phyloP scores from a whole-genome alignment of 306 rosid genomes.

The Corylus heterophylla region DNA sequence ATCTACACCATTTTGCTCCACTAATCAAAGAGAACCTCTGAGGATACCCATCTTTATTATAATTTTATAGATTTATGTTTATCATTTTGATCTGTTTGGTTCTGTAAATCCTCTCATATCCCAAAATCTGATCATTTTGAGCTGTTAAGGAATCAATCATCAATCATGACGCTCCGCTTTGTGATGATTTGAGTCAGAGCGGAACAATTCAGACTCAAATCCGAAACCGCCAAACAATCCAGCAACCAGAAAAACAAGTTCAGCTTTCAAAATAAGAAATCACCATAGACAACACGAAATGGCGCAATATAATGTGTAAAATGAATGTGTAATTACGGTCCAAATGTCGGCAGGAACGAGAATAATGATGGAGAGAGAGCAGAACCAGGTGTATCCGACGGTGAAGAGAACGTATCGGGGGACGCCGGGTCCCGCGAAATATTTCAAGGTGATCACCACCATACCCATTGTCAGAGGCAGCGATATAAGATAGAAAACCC shows the following conservation, averaged over 20 bases:
- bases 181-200: not conserved
- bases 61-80: too few relatives aligned
- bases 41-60: too few relatives aligned
- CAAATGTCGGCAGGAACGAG: conserved; percentile 98
- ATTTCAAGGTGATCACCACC: conserved; percentile 72
- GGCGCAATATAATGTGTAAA: not conserved
- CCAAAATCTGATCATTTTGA: too few relatives aligned
- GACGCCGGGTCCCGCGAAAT: conserved; percentile 84
- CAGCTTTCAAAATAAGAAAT: not conserved
- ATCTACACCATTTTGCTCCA: not conserved
- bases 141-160: too few relatives aligned
- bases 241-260: not conserved
- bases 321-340: conserved; percentile 50
- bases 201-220: not conserved
- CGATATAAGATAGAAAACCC: conserved; percentile 95
- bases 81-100: too few relatives aligned
- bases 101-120: too few relatives aligned
- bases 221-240: not conserved
- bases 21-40: too few relatives aligned
- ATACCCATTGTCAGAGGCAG: conserved; percentile 86
- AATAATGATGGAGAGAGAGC: conserved; percentile 88
- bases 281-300: not conserved
- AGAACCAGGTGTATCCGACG: conserved; percentile 95
- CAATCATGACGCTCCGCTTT: too few relatives aligned
- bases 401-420: conserved; percentile 90